phyloP scores from a whole-genome alignment of 1,284 basidiomycete genomes.

The Peniophora sp. region DNA sequence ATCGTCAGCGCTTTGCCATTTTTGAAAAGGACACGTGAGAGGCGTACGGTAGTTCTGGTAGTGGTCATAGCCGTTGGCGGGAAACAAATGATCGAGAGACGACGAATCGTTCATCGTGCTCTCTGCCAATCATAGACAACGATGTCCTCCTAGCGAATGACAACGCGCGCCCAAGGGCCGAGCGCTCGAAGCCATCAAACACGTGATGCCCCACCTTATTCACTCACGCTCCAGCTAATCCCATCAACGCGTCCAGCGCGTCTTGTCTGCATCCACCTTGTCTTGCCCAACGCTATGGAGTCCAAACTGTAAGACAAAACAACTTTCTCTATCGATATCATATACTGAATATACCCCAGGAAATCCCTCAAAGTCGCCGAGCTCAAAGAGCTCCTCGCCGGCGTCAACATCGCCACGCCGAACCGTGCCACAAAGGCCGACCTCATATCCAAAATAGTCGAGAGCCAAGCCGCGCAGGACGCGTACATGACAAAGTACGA shows the following conservation, averaged over 20 bases:
- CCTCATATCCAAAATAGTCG: conserved; percentile 54
- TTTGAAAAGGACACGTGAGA: no score
- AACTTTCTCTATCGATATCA: not conserved
- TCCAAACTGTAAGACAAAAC: conserved; percentile 37
- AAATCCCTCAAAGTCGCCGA: conserved; percentile 68
- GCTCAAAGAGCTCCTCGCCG: conserved; percentile 53
- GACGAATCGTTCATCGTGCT: no score
- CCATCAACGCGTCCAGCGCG: not conserved
- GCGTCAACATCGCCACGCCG: conserved; percentile 38
- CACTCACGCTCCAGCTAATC: no score
- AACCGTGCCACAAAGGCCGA: conserved; percentile 59
- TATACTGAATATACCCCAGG: conserved; percentile 15
- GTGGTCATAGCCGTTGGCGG: no score
- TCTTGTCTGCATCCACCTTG: conserved; percentile 2
- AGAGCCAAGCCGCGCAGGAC: conserved; percentile 39
- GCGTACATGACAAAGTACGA: conserved; percentile 32
- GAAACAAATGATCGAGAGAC: no score
- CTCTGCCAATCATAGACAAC: no score
- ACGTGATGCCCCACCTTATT: no score
- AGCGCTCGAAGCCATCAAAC: no score
- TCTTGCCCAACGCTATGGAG: conserved; percentile 33
- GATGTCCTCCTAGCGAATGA: no score
- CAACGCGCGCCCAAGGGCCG: no score
- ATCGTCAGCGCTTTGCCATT: no score
- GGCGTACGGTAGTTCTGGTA: no score